phyloP scores from a whole-genome alignment of 1,284 basidiomycete species.

The Melampsora larici-populina region DNA sequence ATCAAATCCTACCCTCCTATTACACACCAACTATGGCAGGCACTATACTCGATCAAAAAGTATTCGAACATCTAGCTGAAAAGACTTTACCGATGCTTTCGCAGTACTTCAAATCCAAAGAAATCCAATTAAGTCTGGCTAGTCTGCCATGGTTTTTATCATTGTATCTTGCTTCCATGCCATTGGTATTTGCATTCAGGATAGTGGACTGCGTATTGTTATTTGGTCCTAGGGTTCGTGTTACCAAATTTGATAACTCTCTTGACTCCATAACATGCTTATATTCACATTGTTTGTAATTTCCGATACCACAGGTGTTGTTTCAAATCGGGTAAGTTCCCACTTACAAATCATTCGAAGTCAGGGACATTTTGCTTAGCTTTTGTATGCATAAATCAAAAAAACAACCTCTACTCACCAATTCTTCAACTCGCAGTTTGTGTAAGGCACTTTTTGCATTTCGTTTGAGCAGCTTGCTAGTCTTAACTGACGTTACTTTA shows the following conservation, averaged over 20 bases:
- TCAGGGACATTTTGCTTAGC: not conserved
- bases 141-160: slow-evolving; percentile 94
- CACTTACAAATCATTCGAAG: not conserved
- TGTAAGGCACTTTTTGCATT: not conserved
- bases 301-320: slow-evolving; percentile 16
- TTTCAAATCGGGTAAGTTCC: slow-evolving; percentile 41
- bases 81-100: slow-evolving; percentile 66
- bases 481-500: not conserved
- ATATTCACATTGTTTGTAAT: not conserved
- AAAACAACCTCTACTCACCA: not conserved
- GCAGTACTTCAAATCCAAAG: slow-evolving; percentile 84
- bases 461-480: not conserved
- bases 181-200: slow-evolving; percentile 96
- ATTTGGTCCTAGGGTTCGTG: slow-evolving; percentile 91
- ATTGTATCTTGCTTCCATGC: slow-evolving; percentile 95
- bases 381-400: not conserved
- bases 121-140: slow-evolving; percentile 94
- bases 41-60: slow-evolving; percentile 92
- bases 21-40: slow-evolving; percentile 99
- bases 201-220: slow-evolving; percentile 99
- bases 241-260: not conserved
- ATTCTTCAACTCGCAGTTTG: not conserved
- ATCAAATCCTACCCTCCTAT: slow-evolving; percentile 91
- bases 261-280: not conserved
- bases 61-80: slow-evolving; percentile 94